Conservation (phyloP, 148 eudicot genomes). For the Persicaria maculosa region DNA sequence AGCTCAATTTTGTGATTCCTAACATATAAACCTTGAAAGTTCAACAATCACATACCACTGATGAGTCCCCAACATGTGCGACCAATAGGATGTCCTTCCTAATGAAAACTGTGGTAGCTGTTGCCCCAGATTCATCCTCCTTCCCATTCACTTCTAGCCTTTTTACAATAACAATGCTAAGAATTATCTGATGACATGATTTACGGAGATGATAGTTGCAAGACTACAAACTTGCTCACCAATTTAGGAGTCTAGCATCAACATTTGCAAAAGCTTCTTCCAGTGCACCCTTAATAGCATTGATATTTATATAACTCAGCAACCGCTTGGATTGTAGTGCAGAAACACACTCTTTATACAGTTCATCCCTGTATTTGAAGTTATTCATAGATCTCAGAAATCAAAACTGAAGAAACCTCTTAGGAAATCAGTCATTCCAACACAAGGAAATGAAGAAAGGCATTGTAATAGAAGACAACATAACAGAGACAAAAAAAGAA, state of each 20-base stretch:
- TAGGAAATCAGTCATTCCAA: background rate
- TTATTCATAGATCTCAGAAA: conserved; percentile 7
- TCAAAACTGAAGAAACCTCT: background rate
- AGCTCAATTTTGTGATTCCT: background rate
- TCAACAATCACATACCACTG: conserved; percentile 40
- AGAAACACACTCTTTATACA: conserved; percentile 72
- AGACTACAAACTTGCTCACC: conserved; percentile 33
- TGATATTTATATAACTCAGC: conserved; percentile 48
- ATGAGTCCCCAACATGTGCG: conserved; percentile 94
- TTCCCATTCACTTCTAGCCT: conserved; percentile 61
- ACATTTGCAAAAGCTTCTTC: conserved; percentile 54
- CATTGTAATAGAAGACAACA: too few species aligned
- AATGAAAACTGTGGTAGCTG: conserved; percentile 71
- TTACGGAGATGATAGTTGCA: conserved; percentile 15
- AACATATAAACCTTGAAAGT: background rate
- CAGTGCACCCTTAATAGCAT: conserved; percentile 44
- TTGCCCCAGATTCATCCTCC: conserved; percentile 81
- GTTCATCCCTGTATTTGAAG: conserved; percentile 60
- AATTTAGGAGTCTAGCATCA: conserved; percentile 57
- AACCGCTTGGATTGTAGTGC: conserved; percentile 69
- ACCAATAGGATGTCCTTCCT: conserved; percentile 50
- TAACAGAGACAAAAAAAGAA: too few species aligned
- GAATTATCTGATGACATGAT: conserved; percentile 32
- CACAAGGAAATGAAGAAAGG: background rate
- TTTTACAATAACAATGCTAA: conserved; percentile 39